Percentiles rank a stretch among this genome's conserved stretches.
phyloP scores from a whole-genome alignment of 352 stramenopile species.

The Pythium sukuiense region DNA sequence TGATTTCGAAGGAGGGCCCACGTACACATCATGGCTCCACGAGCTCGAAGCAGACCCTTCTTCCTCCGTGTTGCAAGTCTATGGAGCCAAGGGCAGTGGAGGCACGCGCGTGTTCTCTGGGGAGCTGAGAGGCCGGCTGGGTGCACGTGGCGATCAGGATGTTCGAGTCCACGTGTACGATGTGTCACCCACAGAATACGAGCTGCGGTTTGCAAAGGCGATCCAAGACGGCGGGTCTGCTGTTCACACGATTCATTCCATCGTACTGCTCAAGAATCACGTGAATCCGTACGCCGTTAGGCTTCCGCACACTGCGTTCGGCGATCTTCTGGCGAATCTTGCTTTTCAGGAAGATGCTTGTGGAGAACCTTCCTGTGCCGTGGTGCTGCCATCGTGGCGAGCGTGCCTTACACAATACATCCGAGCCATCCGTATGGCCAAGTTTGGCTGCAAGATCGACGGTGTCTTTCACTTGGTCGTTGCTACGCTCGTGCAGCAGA shows the following conservation, averaged over 20 bases:
- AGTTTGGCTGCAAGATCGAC: conserved; percentile 42
- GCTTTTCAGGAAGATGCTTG: conserved; percentile 15
- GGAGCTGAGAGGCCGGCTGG: conserved; percentile 21
- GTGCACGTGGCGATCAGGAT: conserved; percentile 4
- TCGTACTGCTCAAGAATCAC: conserved; percentile 37
- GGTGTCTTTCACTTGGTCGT: conserved; percentile 39
- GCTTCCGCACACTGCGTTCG: conserved; percentile 44
- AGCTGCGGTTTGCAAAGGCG: conserved; percentile 6
- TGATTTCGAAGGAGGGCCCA: conserved; percentile 11
- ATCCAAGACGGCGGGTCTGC: background rate
- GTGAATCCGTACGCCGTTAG: conserved; percentile 53
- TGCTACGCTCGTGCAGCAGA: conserved; percentile 56
- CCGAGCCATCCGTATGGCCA: conserved; percentile 42
- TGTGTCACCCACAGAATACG: conserved; percentile 23
- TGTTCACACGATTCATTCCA: background rate
- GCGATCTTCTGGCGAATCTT: conserved; percentile 40
- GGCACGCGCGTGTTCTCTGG: conserved; percentile 40
- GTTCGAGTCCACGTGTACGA: conserved; percentile 22
- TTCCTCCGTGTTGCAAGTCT: background rate
- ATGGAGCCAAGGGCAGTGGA: background rate
- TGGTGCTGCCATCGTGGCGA: conserved; percentile 35
- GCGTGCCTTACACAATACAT: conserved; percentile 46
- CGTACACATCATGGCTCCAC: conserved; percentile 38
- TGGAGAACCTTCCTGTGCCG: background rate
- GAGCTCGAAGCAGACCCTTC: background rate